Conservation (phyloP, 305 asterid genomes). For the Solanum hybrid region DNA sequence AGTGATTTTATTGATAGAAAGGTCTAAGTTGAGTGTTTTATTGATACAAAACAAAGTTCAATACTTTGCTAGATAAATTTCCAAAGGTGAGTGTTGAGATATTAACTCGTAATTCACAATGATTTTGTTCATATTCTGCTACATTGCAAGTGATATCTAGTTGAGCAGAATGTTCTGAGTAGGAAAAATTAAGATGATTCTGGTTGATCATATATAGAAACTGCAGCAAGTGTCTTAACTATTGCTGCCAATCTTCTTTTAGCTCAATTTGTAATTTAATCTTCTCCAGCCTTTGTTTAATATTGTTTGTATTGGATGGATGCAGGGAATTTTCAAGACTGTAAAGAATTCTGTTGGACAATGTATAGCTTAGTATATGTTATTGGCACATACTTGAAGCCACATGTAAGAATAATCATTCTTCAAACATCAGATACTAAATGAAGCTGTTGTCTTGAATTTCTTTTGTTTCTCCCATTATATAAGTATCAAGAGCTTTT, state of each 20-base stretch:
- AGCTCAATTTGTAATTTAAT: not conserved
- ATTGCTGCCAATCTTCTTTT: not conserved
- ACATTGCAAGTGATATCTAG: not conserved
- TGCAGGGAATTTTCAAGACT: slow-evolving; percentile 72
- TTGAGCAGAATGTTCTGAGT: not conserved
- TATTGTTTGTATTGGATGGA: slow-evolving; percentile 17
- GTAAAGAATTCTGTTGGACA: slow-evolving; percentile 68
- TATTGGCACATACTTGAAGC: slow-evolving; percentile 85
- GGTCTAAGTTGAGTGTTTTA: not conserved
- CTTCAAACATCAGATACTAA: not conserved
- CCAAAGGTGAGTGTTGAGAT: not conserved
- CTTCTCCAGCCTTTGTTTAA: slow-evolving; percentile 4
- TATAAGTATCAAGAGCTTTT: not conserved
- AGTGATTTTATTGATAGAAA: not conserved
- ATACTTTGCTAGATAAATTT: not conserved
- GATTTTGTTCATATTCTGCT: not conserved
- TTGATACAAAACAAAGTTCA: not conserved
- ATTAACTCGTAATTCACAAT: not conserved
- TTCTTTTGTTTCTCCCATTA: not conserved
- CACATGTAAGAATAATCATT: slow-evolving; percentile 59
- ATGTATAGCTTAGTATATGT: slow-evolving; percentile 53
- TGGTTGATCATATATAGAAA: not conserved
- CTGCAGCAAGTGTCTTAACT: not conserved
- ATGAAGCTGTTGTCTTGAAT: not conserved
- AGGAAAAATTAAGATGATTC: not conserved